phyloP scores from a whole-genome alignment of 2,329 filamentous ascomycete genomes.

The Venturiaceae sp. region DNA sequence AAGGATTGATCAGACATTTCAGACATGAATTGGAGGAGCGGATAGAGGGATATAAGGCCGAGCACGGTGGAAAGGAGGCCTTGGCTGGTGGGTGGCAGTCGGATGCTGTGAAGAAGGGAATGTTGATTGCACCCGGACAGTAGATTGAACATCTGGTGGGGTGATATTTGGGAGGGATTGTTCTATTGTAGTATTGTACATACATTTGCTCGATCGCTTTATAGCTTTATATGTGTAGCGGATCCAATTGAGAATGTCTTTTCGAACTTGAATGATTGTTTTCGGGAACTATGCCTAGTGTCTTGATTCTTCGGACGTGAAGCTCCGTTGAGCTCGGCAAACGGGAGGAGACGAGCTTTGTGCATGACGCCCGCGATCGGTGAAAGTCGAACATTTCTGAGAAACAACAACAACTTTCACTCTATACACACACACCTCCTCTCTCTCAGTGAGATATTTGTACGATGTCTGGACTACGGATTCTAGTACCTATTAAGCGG shows the following conservation, averaged over 20 bases:
- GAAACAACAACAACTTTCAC: background rate
- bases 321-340: background rate
- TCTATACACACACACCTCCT: background rate
- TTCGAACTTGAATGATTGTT: too few species aligned
- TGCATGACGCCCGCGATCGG: background rate
- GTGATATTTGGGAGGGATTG: background rate
- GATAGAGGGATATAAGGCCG: constrained; percentile 69
- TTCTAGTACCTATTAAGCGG: constrained; percentile 47
- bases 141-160: too few species aligned
- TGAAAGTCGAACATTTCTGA: too few species aligned
- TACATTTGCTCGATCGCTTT: background rate
- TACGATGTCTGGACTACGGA: constrained; percentile 37
- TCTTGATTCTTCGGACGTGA: too few species aligned
- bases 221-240: background rate
- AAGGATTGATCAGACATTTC: constrained; percentile 97
- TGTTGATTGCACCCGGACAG: constrained; percentile 82
- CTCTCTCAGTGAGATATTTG: background rate
- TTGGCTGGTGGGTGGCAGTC: constrained; percentile 84
- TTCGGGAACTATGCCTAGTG: too few species aligned
- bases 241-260: too few species aligned
- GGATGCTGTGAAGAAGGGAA: constrained; percentile 64
- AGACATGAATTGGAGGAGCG: constrained; percentile 88
- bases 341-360: too few species aligned
- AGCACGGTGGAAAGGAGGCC: constrained; percentile 57
- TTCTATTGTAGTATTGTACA: background rate